These are phyloP conservation scores for Leishmania aethiopica DNA, from an alignment of 208 protist genomes.

Conservation along the genomic window DNA sequence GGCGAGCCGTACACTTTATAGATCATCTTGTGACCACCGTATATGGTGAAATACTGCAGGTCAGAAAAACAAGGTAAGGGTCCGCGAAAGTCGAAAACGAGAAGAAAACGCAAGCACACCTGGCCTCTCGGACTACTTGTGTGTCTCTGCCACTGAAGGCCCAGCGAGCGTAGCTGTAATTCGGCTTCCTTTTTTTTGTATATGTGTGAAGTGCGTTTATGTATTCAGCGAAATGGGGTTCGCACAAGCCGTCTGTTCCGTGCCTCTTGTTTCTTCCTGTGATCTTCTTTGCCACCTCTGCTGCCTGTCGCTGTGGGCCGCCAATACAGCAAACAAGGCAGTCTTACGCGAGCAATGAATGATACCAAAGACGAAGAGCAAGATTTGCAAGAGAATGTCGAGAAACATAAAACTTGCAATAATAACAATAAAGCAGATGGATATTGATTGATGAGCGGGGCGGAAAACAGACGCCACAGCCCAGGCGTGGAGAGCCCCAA, in stretches of 20 bases:
- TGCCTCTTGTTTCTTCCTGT: neutral
- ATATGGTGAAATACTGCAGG: slow-evolving; percentile 10
- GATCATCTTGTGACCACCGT: slow-evolving; percentile 16
- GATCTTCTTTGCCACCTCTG: neutral
- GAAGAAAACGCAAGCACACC: neutral
- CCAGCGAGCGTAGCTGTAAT: neutral
- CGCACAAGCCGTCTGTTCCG: neutral
- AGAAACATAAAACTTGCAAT: neutral
- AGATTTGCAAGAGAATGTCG: neutral
- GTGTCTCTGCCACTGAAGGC: neutral
- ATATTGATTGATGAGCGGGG: neutral
- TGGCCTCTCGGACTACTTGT: neutral
- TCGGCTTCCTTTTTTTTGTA: neutral
- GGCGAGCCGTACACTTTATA: slow-evolving; percentile 22
- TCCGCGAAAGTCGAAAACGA: neutral
- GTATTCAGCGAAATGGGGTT: neutral
- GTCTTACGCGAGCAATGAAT: neutral
- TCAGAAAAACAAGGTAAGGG: neutral
- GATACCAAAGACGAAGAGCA: too few relatives aligned
- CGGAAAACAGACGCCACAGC: neutral
- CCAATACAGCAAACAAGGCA: neutral
- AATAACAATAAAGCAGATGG: neutral
- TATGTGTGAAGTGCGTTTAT: neutral
- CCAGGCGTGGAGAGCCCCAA: neutral
- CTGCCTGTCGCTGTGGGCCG: neutral